Evolutionary conservation across 2,329 filamentous ascomycete genomes (phyloP), one percentile per base, ranked within the genome.

Genomic region (Scleromitrula shiraiana): DNA sequence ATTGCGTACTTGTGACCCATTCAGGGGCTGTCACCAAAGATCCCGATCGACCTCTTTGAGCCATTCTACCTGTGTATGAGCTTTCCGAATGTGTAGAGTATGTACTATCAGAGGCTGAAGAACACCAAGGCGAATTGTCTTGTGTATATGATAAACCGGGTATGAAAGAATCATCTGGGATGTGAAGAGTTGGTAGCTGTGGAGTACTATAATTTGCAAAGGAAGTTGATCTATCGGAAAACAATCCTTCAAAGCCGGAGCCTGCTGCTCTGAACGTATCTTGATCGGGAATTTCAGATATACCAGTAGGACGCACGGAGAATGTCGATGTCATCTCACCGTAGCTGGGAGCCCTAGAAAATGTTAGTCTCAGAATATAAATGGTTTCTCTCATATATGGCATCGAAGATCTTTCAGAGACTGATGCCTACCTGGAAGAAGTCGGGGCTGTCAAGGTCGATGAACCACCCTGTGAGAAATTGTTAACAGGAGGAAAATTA

Each of bases 21-120:
- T 62, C 59, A 38, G 55, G 46, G 17, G 53, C 44, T 6, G 53
- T 56, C 8, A 51, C 54, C 20, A 57, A 42, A 8, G 60, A 63
- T 12, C 47, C 51, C 7, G 60, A 59, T 27, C 58, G 54, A 35
- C 50, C 57, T 51, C 60, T 52, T 10, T 45, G 41, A 38, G 37
- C 52, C 53, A 56, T 8, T 51, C 52, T 17, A 9, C 51, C 52
- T 14, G 43, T 55, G 30, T 55, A 53, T 44, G 60, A 58, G 29
- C 53, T 52, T 30, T 62, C 59, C 10, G 61, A 62, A 29, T 59
- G 59, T n/a, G 55, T 60, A 7, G 60, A 62, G 46, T 57, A 60
- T 20, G 53, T 59, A 42, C 61, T 63, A 32, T 60, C 58, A 45
- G 60, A 62, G 37, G 59, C 59, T 4, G 61, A 63, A 19, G 60